Evolutionary conservation across 2,329 filamentous ascomycete genomes (phyloP), one percentile per base, ranked within the genome.

Genomic region (Cercospora zeina): DNA sequence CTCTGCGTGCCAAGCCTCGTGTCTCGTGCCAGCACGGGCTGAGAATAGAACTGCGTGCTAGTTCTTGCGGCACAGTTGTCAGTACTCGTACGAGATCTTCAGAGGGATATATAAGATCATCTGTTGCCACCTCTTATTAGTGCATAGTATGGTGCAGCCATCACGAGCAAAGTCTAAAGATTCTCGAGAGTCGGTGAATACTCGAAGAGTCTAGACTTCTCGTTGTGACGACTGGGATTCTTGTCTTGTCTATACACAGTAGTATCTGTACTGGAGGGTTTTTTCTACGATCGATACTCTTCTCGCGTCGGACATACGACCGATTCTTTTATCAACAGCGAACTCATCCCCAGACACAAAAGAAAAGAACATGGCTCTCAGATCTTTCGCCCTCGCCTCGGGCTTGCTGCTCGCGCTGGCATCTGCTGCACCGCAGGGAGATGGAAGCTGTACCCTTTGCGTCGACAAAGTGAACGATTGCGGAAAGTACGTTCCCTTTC

Each of bases 381-480:
- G 4, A n/a, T 27, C 19, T 3, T 27, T 27, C 11, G 6, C 24
- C 14, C 19, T 24, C 10, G 42, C 42, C 24, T 49, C 42, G 42
- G 24, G 21, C 42, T 30, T 49, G 21, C 21, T 49, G 19, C 11
- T 27, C 21, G 11, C 24, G 14, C 2, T 49, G 42, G 42, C 21
- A 1, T 49, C 42, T 3, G 42, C 42, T 9, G 42, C 42, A 3
- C 42, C 42, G 5, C 42, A 49, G 14, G 42, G 42, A 49, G 42
- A 49, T 49, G 42, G 42, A n/a, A 9, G 5, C 36, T 56, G 54
- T 7, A 31, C 21, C 1, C 33, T 55, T 1, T 55, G 53, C 34
- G 21, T 55, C 31, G 34, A 55, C 53, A 27, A 39, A 36, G 34
- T 24, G 34, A 55, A 55, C 21, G 53, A 55, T 16, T 55, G 53